These are phyloP conservation scores for Acacia pycnantha DNA, from an alignment of 331 rosid genomes.

Conservation along the genomic window DNA sequence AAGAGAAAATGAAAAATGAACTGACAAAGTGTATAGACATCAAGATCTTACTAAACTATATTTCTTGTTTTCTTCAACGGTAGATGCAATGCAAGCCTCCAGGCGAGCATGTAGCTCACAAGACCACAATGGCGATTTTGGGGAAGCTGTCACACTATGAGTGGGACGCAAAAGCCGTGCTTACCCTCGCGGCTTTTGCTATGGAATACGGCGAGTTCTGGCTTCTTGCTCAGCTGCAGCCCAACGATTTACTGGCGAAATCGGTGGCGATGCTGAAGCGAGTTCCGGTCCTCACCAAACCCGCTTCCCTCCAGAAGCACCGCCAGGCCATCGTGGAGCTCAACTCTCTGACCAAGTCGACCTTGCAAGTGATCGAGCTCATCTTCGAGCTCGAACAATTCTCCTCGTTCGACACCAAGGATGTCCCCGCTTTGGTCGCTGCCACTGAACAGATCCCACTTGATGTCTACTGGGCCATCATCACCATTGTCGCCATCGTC, in stretches of 20 bases:
- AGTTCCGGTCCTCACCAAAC: slow-evolving; percentile 32
- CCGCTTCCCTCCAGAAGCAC: slow-evolving; percentile 29
- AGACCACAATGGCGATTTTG: slow-evolving; percentile 42
- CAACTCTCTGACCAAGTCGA: slow-evolving; percentile 35
- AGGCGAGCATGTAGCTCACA: slow-evolving; percentile 47
- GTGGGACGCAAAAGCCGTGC: slow-evolving; percentile 65
- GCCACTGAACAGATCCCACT: slow-evolving; percentile 38
- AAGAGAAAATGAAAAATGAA: not conserved
- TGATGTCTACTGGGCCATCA: slow-evolving; percentile 48
- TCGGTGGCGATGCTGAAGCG: slow-evolving; percentile 36
- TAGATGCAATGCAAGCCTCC: slow-evolving; percentile 64
- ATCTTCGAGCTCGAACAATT: slow-evolving; percentile 40
- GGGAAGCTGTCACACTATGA: slow-evolving; percentile 44
- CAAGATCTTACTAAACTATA: not conserved
- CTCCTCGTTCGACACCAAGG: slow-evolving; percentile 25
- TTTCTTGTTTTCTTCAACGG: not conserved
- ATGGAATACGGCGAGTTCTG: slow-evolving; percentile 62
- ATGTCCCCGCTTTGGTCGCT: slow-evolving; percentile 36
- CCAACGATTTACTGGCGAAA: slow-evolving; percentile 39
- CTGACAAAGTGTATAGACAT: not conserved
- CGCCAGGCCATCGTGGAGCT: slow-evolving; percentile 33
- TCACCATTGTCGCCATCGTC: slow-evolving; percentile 36
- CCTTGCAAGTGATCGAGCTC: slow-evolving; percentile 38
- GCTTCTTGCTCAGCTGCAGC: slow-evolving; percentile 38
- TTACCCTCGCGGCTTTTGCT: slow-evolving; percentile 57